phyloP scores from a whole-genome alignment of 2,329 filamentous ascomycete species.

The Ophiostoma sp. region DNA sequence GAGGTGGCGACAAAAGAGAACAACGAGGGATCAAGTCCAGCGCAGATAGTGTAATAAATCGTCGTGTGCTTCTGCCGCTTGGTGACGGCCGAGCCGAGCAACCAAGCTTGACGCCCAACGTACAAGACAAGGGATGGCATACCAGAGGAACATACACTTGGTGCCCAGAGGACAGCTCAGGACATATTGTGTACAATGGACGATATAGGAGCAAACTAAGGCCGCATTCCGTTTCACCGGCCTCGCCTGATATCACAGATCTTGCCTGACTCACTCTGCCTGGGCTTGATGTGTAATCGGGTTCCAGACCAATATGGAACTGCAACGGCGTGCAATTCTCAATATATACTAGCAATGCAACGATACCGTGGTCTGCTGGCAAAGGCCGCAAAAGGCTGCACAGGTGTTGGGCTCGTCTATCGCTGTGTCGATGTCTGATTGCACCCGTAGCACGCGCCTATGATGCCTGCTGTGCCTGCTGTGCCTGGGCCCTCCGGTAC shows the following conservation, averaged over 20 bases:
- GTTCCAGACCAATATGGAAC: too few species aligned
- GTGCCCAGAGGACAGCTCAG: neutral
- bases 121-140: neutral
- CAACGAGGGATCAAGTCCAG: too few species aligned
- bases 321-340: too few species aligned
- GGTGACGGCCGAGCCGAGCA: constrained; percentile 4
- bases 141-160: too few species aligned
- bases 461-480: neutral
- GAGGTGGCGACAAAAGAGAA: neutral
- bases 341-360: neutral
- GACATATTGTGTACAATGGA: neutral
- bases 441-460: neutral
- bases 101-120: constrained; percentile 7
- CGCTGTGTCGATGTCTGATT: neutral
- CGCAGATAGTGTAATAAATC: neutral
- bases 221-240: neutral
- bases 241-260: neutral
- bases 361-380: neutral
- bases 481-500: neutral
- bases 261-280: neutral
- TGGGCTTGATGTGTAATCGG: neutral
- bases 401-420: neutral
- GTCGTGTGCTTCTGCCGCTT: neutral
- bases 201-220: neutral
- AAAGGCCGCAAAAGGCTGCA: neutral